Evolutionary conservation across 352 stramenopile genomes (phyloP), one percentile per base, ranked within the genome.

Genomic region (Globisporangium cederbergense): DNA sequence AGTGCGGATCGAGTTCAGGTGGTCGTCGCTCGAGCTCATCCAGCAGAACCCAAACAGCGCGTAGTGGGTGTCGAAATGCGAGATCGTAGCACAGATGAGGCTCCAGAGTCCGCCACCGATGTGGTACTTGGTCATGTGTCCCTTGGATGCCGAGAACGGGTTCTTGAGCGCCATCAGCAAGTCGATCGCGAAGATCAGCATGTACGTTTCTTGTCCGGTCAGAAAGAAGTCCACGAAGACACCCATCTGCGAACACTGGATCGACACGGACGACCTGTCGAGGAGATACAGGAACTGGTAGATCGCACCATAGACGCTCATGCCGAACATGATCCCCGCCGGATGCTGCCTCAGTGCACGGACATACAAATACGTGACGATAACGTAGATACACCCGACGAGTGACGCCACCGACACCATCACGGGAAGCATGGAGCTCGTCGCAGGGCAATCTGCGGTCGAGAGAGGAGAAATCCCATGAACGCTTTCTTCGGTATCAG

Each of bases 161-260:
- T 95, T 96, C 65, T 93, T 94, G 20, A 93, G 64, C 25, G 86
- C 81, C 36, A 96, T 60, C 5, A 93, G 68, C 28, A 96, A 66
- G 59, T 96, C 88, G 52, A 95, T 91, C 8, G 88, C 80, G 65
- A 96, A 93, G 52, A 94, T 88, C n/a, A 95, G 73, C 79, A 96
- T 93, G 67, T 93, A 95, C 32, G 85, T 94, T 55, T 94, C 85
- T 61, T 94, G 85, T 9, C 85, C 85, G 2, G 85, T 94, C 54
- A 92, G 81, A 47, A 91, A 90, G 51, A 94, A 86, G 54, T 94
- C 85, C 6, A 91, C 83, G 43, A 91, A 68, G 42, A 94, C 75
- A 1, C 81, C 78, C 53, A 87, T 83, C 56, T 89, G 66, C 25
- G 62, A 77, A 62, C 85, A 94, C 6, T 81, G 64, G 9, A 88